Evolutionary conservation across 179 eudicot species (phyloP), one percentile per base, ranked within the genome.

Genomic region (Camellia oleifera): DNA sequence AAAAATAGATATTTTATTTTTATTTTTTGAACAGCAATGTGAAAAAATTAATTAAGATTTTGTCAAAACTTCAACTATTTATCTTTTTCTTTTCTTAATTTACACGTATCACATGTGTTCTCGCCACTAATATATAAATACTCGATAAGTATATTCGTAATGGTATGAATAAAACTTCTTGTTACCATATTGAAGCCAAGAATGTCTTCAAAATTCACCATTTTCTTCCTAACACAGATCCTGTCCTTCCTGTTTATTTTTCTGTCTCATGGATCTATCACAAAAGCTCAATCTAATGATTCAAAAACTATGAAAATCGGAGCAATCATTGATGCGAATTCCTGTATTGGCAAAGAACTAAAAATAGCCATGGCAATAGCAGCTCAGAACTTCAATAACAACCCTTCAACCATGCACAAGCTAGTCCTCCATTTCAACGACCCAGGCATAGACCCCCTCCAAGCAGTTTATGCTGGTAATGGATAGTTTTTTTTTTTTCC

Each of bases 291-390:
- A 5, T 68, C 74, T 20, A 26, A 26, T 26, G 20, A 32, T n/a
- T 57, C 72, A 12, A 45, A 18, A 61, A 74, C 61, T 54, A 20
- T 81, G 7, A 84, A 72, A 2, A 78, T 88, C n/a, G 89, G 89
- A 8, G 88, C 82, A 1, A 65, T 86, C 40, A 75, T 88, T 68
- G 78, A 86, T 52, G 68, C 2, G 7, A 75, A 20, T 52, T 78
- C 85, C 13, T 79, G 78, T 52, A 72, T 78, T 11, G 91, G 89
- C 12, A 86, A 80, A 77, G 85, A 86, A 75, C 82, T 75, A 50
- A 79, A 44, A 63, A 52, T 77, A 52, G 91, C 86, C 54, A 83
- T 86, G 74, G 80, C 83, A 63, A 72, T 88, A 13, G 92, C 90
- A 73, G 84, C 76, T 63, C 60, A 79, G 26, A 83, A 81, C 61